A percentile compares a stretch with the other conserved stretches of the same genome.
Conservation (phyloP, 768 basidiomycete genomes). For the Gloeopeniophorella convolvens region DNA sequence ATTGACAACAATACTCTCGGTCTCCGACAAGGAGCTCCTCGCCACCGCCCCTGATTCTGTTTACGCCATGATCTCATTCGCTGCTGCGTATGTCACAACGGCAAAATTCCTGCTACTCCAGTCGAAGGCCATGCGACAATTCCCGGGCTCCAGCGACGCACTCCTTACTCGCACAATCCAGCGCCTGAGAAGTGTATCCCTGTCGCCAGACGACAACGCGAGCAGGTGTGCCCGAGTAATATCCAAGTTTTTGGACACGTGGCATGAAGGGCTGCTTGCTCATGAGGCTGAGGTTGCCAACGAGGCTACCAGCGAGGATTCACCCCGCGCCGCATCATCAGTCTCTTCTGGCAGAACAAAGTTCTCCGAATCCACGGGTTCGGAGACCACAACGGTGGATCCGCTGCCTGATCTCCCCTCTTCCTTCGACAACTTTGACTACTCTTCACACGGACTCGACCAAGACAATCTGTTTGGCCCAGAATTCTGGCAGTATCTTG, state of each 20-base stretch:
- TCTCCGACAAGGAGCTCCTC: constrained; percentile 31
- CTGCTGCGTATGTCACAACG: constrained; percentile 37
- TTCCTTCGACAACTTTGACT: constrained; percentile 5
- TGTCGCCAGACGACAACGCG: constrained; percentile 17
- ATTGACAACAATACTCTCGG: constrained; percentile 30
- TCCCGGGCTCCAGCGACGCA: constrained; percentile 15
- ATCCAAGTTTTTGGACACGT: constrained; percentile 13
- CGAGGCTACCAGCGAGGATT: neutral
- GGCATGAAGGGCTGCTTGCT: constrained; percentile 4
- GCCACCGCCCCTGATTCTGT: constrained; percentile 37
- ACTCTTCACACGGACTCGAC: constrained; percentile 7
- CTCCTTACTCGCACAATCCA: constrained; percentile 14
- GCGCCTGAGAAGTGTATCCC: constrained; percentile 7
- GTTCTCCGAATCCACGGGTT: neutral
- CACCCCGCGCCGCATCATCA: neutral
- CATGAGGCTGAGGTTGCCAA: neutral
- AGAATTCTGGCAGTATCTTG: constrained; percentile 17
- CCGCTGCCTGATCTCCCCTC: neutral
- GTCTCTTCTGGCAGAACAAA: neutral
- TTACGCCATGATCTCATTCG: constrained; percentile 37
- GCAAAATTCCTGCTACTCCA: constrained; percentile 31
- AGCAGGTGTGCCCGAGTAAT: constrained; percentile 15
- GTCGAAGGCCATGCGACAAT: neutral
- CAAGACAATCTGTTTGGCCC: constrained; percentile 5
- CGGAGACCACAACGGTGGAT: neutral